Conservation (phyloP, 352 stramenopile species). For the Pythium monospermum region DNA sequence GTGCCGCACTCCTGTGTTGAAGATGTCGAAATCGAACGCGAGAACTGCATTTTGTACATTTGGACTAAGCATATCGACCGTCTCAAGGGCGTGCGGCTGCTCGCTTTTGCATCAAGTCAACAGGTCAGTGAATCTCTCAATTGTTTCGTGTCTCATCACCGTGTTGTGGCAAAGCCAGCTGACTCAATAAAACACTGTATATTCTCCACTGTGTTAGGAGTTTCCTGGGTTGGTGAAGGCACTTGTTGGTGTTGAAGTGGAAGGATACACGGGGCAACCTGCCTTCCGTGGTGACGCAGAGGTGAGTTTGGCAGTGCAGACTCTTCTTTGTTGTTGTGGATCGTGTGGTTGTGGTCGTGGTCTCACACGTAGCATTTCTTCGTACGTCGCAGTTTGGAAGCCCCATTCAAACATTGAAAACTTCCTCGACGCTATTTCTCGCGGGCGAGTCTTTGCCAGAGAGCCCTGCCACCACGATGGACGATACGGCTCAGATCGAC, state of each 20-base stretch:
- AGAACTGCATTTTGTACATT: constrained; percentile 26
- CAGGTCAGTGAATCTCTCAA: too few relatives aligned
- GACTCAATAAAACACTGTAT: too few relatives aligned
- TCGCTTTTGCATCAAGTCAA: constrained; percentile 18
- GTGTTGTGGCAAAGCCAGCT: too few relatives aligned
- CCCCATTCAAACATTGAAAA: constrained; percentile 22
- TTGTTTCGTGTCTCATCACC: too few relatives aligned
- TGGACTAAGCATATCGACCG: constrained; percentile 27
- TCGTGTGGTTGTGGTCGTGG: neutral
- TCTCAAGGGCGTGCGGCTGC: constrained; percentile 21
- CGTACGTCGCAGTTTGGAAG: constrained; percentile 15
- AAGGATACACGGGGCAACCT: constrained; percentile 17
- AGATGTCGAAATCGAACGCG: constrained; percentile 29
- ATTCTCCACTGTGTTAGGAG: constrained; percentile 7
- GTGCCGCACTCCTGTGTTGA: constrained; percentile 45
- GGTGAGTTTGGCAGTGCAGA: constrained; percentile 4
- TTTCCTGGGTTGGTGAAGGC: constrained; percentile 23
- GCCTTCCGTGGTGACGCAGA: constrained; percentile 1
- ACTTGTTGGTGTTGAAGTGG: constrained; percentile 18
- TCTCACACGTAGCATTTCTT: too few relatives aligned
- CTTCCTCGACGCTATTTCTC: constrained; percentile 10
- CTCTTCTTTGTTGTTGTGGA: too few relatives aligned
- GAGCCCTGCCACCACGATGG: constrained; percentile 3
- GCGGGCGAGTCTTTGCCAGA: neutral
- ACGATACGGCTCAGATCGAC: neutral